Conservation (phyloP, 2,329 filamentous ascomycete genomes). For the Pseudogymnoascus destructans region DNA sequence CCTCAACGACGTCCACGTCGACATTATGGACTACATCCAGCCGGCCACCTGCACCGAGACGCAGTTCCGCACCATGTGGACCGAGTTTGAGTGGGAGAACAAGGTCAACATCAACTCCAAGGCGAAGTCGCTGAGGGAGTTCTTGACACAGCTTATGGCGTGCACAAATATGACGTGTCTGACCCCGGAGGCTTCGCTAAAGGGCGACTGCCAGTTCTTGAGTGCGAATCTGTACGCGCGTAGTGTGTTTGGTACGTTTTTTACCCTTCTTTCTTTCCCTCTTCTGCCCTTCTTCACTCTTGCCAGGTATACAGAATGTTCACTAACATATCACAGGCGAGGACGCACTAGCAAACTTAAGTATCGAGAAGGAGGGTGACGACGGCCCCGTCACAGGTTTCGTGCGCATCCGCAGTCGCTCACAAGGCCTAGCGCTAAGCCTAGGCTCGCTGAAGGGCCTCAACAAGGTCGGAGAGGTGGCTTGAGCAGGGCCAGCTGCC, state of each 20-base stretch:
- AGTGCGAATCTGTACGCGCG: conserved; percentile 93
- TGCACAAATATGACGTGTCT: conserved; percentile 98
- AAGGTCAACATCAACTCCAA: conserved; percentile 99
- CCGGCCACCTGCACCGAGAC: conserved; percentile 94
- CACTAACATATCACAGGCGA: conserved; percentile 51
- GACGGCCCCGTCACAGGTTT: conserved; percentile 94
- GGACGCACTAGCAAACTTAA: conserved; percentile 93
- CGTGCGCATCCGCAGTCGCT: conserved; percentile 92
- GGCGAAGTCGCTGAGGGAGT: conserved; percentile 79
- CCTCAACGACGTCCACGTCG: conserved; percentile 92
- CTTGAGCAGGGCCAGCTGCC: conserved; percentile 16
- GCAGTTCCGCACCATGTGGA: conserved; percentile 99
- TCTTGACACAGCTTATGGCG: conserved; percentile 89
- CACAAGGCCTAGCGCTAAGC: conserved; percentile 86
- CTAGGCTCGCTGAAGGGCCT: conserved; percentile 88
- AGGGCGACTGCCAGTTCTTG: conserved; percentile 95
- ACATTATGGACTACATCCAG: conserved; percentile 99
- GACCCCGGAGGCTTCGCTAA: conserved; percentile 88
- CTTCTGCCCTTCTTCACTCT: not conserved
- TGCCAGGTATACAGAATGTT: not conserved
- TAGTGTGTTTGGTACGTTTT: conserved; percentile 86
- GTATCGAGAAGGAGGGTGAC: conserved; percentile 94
- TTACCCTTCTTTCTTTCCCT: not conserved
- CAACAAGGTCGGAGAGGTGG: conserved; percentile 53
- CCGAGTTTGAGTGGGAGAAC: conserved; percentile 99